Percentiles rank a stretch among this genome's conserved stretches.
Evolutionary conservation across 2,329 filamentous ascomycete genomes (phyloP).

Genomic region (Scedosporium apiospermum): DNA sequence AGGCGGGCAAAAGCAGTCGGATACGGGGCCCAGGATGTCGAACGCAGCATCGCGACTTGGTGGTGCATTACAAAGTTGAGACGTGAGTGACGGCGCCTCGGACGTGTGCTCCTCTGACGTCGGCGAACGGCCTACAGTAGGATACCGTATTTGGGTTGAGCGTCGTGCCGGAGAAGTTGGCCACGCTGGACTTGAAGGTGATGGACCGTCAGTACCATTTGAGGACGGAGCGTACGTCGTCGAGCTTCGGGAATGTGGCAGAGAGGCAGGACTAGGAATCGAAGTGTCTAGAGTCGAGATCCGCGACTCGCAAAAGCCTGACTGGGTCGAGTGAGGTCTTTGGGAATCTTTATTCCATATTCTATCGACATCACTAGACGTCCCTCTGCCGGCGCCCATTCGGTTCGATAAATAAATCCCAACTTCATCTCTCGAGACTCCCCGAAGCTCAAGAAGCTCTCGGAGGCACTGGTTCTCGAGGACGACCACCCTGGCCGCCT

Average conservation of each 20-base stretch:
- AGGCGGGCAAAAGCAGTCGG: constrained; percentile 1
- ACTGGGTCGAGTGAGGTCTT: too few species aligned
- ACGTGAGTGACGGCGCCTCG: not conserved
- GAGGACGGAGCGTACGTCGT: too few species aligned
- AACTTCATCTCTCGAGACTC: constrained; percentile 26
- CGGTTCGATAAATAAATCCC: constrained; percentile 23
- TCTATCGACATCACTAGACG: not conserved
- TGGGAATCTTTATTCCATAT: not conserved
- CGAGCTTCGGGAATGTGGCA: too few species aligned
- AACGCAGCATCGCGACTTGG: not conserved
- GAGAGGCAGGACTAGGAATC: too few species aligned
- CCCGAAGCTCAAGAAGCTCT: constrained; percentile 28
- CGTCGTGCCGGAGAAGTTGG: too few species aligned
- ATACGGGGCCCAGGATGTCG: not conserved
- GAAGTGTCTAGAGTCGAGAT: too few species aligned
- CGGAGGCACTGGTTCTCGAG: constrained; percentile 37
- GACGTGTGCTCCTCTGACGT: too few species aligned
- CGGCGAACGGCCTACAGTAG: too few species aligned
- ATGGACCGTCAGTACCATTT: too few species aligned
- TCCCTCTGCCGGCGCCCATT: not conserved
- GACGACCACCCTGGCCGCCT: constrained; percentile 37
- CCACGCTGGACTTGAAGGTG: too few species aligned
- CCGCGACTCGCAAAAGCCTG: too few species aligned
- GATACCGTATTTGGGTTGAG: too few species aligned
- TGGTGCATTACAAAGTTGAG: not conserved